Evolutionary conservation across 2,329 filamentous ascomycete genomes (phyloP).

Genomic region (Aspergillus amoenus): DNA sequence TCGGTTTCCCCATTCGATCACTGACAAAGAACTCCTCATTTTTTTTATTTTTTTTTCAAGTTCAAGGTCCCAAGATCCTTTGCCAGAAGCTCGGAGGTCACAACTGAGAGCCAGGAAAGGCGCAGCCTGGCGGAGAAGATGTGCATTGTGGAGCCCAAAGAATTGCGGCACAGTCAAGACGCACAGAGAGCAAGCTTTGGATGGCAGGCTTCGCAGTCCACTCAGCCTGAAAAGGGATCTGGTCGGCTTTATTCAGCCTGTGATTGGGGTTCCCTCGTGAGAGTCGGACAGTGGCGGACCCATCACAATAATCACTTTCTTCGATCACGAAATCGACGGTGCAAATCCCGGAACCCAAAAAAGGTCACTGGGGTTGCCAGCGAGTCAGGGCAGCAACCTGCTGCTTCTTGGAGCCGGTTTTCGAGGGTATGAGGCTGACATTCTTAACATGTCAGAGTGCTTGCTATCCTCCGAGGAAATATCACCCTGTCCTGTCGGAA

Average conservation of each 20-base stretch:
- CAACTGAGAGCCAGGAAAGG: not conserved
- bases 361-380: no score
- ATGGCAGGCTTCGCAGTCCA: not conserved
- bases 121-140: not conserved
- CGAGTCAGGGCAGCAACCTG: not conserved
- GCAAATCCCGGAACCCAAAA: not conserved
- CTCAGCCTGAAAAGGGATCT: not conserved
- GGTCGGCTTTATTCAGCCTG: not conserved
- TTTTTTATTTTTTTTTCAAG: not conserved
- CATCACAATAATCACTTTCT: not conserved
- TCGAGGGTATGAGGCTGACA: not conserved
- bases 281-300: not conserved
- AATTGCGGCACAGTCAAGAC: constrained; percentile 24
- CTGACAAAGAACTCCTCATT: not conserved
- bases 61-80: not conserved
- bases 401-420: no score
- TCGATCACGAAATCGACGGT: not conserved
- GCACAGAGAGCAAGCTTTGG: constrained; percentile 15
- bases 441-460: not conserved
- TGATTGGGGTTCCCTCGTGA: not conserved
- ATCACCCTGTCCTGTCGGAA: constrained; percentile 9
- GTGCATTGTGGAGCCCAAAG: not conserved
- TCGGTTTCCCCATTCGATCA: constrained; percentile 6
- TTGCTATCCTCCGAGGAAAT: constrained; percentile 9
- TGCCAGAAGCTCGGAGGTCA: not conserved